Base-by-base conservation (phyloP, 257 asterid species). In the Eucommia ulmoides region DNA sequence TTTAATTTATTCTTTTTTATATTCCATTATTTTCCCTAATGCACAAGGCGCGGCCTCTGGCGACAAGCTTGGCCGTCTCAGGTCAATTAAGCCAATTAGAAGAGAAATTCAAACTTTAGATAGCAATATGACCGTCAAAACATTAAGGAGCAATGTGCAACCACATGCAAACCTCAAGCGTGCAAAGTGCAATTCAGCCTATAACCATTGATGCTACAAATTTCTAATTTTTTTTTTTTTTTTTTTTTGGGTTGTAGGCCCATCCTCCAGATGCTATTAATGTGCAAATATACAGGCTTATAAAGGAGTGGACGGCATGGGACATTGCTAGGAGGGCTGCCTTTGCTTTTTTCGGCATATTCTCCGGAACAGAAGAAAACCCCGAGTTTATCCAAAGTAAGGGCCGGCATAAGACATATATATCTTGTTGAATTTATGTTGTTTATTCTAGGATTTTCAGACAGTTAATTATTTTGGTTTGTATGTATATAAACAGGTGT, bases 301-400 rank as follows among this genome's bases (percentile, higher is more conserved):
- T 89, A 63, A 89, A 89, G 78, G 97, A 89, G 61, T 89, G 97
- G 97, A 85, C 96, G 11, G 91, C 97, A 9, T 89, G 97, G 96
- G 97, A 89, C 70, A 89, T 89, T 55, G 88, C 96, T 19, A 73
- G 97, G 65, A 69, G 97, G 41, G 93, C 76, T 51, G 97, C 97
- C 23, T 89, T 85, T 63, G 97, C 97, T 8, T 89, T 89, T 69
- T 84, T 84, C 33, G 97, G 97, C 48, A 84, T 84, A 53, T 80
- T 89, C 60, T 62, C 78, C 41, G 96, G 96, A 66, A 84, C 97
- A 50, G 97, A 88, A 72, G 97, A 88, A 74, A 88, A 88, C 52
- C 97, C 97, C 22, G 94, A 84, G 45, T 84, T 89, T 54, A 33
- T 85, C 47, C 73, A 64, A 52, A 62, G 97, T 89, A 70, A 42